Conservation (phyloP, 2,329 filamentous ascomycete genomes). For the Thielaviopsis populi region DNA sequence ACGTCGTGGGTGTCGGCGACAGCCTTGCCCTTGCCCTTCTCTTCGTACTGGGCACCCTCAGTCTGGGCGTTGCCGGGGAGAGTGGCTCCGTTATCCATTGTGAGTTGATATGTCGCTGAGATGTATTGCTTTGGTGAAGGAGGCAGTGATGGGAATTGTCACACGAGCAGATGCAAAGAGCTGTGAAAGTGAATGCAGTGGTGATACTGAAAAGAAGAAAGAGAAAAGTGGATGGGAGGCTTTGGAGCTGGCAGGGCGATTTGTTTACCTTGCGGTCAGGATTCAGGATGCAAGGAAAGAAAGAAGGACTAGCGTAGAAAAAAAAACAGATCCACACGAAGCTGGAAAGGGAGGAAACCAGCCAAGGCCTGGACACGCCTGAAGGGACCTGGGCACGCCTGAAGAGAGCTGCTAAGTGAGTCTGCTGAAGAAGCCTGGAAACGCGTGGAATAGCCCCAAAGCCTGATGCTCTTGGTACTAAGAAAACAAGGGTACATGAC, state of each 20-base stretch:
- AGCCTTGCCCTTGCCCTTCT: conserved; percentile 81
- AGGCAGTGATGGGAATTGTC: neutral
- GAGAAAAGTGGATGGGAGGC: conserved; percentile 3
- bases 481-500: neutral
- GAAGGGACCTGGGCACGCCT: neutral
- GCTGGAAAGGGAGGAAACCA: neutral
- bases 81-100: conserved; percentile 35
- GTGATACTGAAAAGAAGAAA: neutral
- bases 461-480: neutral
- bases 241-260: conserved; percentile 4
- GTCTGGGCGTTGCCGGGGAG: conserved; percentile 31
- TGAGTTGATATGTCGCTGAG: conserved; percentile 27
- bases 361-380: neutral
- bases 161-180: neutral
- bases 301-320: neutral
- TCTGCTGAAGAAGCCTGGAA: too few species aligned
- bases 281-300: too few species aligned
- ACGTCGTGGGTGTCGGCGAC: conserved; percentile 40
- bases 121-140: neutral
- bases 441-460: neutral
- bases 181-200: neutral
- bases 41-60: conserved; percentile 31
- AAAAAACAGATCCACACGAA: neutral
- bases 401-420: neutral
- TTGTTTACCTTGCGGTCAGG: conserved; percentile 1